Percentiles rank a stretch among this genome's conserved stretches.
Conservation (phyloP, 1,284 basidiomycete species). For the Cystobasidium sp. region DNA sequence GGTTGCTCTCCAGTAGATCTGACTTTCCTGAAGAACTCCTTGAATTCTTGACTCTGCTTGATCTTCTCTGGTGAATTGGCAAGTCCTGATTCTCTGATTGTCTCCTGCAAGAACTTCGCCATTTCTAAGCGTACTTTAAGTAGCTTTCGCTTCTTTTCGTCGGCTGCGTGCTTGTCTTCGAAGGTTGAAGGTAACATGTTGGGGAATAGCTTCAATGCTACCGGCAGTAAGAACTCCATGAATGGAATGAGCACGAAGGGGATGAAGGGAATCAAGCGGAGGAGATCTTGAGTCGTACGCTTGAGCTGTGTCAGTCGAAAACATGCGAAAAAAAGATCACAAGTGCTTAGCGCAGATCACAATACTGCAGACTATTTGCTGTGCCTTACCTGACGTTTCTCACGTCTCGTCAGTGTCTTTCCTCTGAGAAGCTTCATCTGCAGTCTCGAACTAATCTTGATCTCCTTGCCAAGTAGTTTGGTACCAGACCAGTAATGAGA, state of each 20-base stretch:
- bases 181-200: constrained; percentile 99
- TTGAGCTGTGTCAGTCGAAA: constrained; percentile 66
- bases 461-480: constrained; percentile 92
- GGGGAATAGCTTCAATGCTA: constrained; percentile 95
- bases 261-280: constrained; percentile 91
- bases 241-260: constrained; percentile 96
- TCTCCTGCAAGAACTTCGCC: constrained; percentile 99
- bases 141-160: constrained; percentile 95
- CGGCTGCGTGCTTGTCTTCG: constrained; percentile 85
- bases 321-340: constrained; percentile 27
- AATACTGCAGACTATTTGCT: background rate
- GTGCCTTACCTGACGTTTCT: constrained; percentile 79
- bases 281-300: constrained; percentile 88
- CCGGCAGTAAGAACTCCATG: constrained; percentile 97
- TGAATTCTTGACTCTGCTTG: constrained; percentile 92
- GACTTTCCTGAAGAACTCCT: constrained; percentile 99
- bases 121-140: constrained; percentile 94
- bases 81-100: constrained; percentile 82
- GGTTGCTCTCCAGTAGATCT: constrained; percentile 94
- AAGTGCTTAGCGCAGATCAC: background rate
- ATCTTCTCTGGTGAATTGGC: constrained; percentile 82
- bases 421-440: constrained; percentile 93
- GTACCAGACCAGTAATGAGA: constrained; percentile 97
- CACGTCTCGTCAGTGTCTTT: constrained; percentile 85
- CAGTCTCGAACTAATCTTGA: constrained; percentile 83